Evolutionary conservation across 306 rosid genomes (phyloP), one percentile per base, ranked within the genome.

Genomic region (Senna siamea): DNA sequence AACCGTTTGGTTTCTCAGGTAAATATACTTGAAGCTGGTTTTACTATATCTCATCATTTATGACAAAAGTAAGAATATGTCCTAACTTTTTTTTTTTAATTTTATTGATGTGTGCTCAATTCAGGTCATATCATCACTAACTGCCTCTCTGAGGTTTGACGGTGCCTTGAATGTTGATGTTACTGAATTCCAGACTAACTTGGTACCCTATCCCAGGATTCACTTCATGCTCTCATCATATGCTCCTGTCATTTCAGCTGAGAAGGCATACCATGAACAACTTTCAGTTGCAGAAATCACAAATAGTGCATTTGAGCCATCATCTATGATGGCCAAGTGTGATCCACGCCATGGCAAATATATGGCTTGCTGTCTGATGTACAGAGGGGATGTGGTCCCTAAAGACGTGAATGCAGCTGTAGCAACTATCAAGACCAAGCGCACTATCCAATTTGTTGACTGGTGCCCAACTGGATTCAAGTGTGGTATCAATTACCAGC

Each of bases 391-490:
- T 77, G 96, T 88, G 53, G 96, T 90, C 43, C 96, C 96, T 14
- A 88, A 90, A 82, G 96, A 90, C 71, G 96, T 90, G 8, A 90
- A 90, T 66, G 91, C 93, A 9, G 93, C 93, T 53, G 96, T 90
- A 15, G 96, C 93, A 53, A 90, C 93, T 61, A 90, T 90, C 70
- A 90, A 90, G 85, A 90, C 96, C 76, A 90, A 90, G 85, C 89
- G 91, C 46, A 90, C 96, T 5, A 90, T 90, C 55, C 93, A 88
- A 74, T 90, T 90, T 55, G 96, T 90, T 10, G 96, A 90, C 80
- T 90, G 96, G 96, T 90, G 93, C 74, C 93, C 96, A n/a, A 90
- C 96, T 35, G 96, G 96, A 56, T 90, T 90, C 72, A 90, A 90
- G 79, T 90, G 96, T 20, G 96, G 96, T 35, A 90, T 90, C 77